Evolutionary conservation across 305 asterid species (phyloP).

Genomic region (Solanum hybrid): DNA sequence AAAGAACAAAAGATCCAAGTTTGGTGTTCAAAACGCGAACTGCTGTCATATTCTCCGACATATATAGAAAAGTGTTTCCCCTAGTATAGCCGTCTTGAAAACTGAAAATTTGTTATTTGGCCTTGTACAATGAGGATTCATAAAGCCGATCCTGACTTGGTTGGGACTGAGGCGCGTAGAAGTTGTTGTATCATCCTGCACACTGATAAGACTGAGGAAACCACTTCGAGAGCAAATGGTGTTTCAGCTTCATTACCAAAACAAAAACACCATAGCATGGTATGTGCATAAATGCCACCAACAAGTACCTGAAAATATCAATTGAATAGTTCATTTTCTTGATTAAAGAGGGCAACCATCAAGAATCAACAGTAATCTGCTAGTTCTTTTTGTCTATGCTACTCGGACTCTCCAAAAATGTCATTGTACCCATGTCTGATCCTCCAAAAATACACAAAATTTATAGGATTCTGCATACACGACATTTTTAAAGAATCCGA

Average conservation of each 20-base stretch:
- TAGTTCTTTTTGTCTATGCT: not conserved
- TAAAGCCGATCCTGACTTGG: not conserved
- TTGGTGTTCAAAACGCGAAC: not conserved
- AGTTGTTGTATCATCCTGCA: not conserved
- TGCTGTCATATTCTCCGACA: not conserved
- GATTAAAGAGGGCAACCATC: not conserved
- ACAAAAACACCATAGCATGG: constrained; percentile 84
- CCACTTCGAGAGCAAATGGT: constrained; percentile 60
- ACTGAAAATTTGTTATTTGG: not conserved
- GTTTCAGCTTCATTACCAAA: constrained; percentile 70
- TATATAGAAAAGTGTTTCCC: not conserved
- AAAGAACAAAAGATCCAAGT: not conserved
- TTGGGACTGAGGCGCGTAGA: not conserved
- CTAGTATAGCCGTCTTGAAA: not conserved
- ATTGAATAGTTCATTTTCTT: not conserved
- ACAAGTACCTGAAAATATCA: constrained; percentile 56
- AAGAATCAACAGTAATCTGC: not conserved
- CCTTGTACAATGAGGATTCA: not conserved
- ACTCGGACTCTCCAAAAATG: not conserved
- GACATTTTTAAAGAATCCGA: not conserved
- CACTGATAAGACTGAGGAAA: constrained; percentile 67
- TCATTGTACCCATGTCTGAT: not conserved
- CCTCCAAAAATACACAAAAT: not conserved
- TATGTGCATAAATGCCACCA: constrained; percentile 88
- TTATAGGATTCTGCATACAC: not conserved